Base-by-base conservation (phyloP, 257 asterid species). In the Linaria vulgaris region DNA sequence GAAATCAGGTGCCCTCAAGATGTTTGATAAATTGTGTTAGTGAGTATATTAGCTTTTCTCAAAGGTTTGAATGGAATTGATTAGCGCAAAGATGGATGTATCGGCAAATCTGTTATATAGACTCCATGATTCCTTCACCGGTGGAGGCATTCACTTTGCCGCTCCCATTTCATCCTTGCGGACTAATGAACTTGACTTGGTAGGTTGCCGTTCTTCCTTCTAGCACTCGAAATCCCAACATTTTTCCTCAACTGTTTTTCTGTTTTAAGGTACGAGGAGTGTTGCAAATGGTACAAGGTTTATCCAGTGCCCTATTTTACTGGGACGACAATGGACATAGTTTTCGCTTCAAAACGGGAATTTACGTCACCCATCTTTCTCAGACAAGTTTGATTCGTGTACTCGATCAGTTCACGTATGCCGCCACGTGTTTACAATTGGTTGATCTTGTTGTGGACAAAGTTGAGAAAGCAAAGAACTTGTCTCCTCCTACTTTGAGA, bases 281-380 rank as follows among this genome's bases (percentile, higher is more conserved):
- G 74, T 72, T 94, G 90, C 99, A 87, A 76, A 85, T 85, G 78
- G 63, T 86, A 58, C 99, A 94, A 75, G 99, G 99, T 57, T 75
- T 83, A 16, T 76, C 97, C 25, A 81, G 90, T 73, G 75, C 79
- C 23, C 52, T 87, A 47, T 85, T 87, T 64, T 70, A 68, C 69
- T 94, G 99, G 99, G 88, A 94, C 39, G 73, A 63, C n/a, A 55
- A 37, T 6, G 77, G 68, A 25, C 79, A 75, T 34, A 21, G 74
- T 30, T 94, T 85, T 77, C 74, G 69, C 59, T 72, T 78, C 66
- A 81, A 77, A 68, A 77, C 57, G 14, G 96, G 96, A 79, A 80
- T 87, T 61, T 84, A 76, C 67, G 90, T 87, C 47, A 64, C 83
- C 53, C 97, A 94, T 83, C 91, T 89, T 68, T 87, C 97, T 12